phyloP scores from a whole-genome alignment of 2,329 filamentous ascomycete species.

The Penicillium sp. region DNA sequence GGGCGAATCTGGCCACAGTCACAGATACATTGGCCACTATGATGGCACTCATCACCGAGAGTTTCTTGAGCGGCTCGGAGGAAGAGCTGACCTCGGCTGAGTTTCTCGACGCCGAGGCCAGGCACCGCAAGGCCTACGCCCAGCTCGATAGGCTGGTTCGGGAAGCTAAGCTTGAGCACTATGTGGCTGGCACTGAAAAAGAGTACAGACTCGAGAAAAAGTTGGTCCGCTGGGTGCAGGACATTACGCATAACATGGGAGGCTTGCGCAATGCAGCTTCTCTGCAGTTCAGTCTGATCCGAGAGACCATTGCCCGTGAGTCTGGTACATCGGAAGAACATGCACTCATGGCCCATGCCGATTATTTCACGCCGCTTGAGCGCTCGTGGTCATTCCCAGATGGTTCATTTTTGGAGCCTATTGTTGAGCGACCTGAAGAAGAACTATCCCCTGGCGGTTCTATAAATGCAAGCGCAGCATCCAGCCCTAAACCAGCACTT shows the following conservation, averaged over 20 bases:
- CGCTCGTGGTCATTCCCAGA: slow-evolving; percentile 44
- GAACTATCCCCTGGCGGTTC: slow-evolving; percentile 31
- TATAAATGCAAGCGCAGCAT: slow-evolving; percentile 10
- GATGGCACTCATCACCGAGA: slow-evolving; percentile 76
- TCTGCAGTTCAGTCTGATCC: slow-evolving; percentile 83
- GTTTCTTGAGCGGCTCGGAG: slow-evolving; percentile 81
- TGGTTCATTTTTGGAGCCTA: slow-evolving; percentile 57
- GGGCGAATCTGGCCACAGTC: slow-evolving; percentile 71
- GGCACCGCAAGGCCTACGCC: slow-evolving; percentile 68
- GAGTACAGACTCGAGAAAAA: slow-evolving; percentile 77
- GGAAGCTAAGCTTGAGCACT: slow-evolving; percentile 90
- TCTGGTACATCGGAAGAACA: slow-evolving; percentile 18
- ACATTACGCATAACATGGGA: slow-evolving; percentile 83
- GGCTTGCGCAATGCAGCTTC: slow-evolving; percentile 85
- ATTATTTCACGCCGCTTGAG: slow-evolving; percentile 22
- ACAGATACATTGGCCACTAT: slow-evolving; percentile 78
- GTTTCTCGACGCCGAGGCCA: slow-evolving; percentile 63
- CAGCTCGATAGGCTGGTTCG: slow-evolving; percentile 74
- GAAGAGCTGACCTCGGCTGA: slow-evolving; percentile 69
- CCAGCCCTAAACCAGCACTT: slow-evolving; percentile 18
- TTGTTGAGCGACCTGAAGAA: slow-evolving; percentile 65
- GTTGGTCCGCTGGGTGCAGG: slow-evolving; percentile 81
- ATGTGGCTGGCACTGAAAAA: slow-evolving; percentile 74
- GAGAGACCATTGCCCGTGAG: slow-evolving; percentile 53
- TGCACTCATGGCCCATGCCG: slow-evolving; percentile 18